These are phyloP conservation scores for Pseudonitzschia delicatissima DNA, from an alignment of 108 stramenopile species.

Conservation along the genomic window DNA sequence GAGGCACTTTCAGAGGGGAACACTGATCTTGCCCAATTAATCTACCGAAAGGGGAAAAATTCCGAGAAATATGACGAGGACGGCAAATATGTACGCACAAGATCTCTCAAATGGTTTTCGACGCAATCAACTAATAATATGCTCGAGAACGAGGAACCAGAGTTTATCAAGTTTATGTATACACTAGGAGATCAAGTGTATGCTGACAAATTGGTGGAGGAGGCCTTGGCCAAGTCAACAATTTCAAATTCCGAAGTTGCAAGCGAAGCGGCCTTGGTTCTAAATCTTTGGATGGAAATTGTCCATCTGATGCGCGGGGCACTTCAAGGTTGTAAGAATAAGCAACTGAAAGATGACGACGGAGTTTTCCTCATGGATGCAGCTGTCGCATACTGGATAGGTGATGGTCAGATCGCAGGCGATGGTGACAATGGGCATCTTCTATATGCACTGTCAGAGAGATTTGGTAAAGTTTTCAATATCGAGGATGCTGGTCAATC, in stretches of 20 bases:
- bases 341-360: conserved; percentile 41
- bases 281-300: conserved; percentile 82
- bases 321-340: conserved; percentile 37
- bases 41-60: conserved; percentile 68
- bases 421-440: conserved; percentile 64
- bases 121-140: conserved; percentile 44
- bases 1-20: conserved; percentile 44
- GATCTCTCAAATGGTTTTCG: conserved; percentile 58
- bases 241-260: conserved; percentile 32
- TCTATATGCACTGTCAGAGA: conserved; percentile 74
- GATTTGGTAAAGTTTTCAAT: conserved; percentile 53
- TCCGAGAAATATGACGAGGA: conserved; percentile 60
- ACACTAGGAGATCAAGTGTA: conserved; percentile 57
- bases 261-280: conserved; percentile 57
- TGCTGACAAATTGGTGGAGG: conserved; percentile 63
- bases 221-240: conserved; percentile 38
- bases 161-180: conserved; percentile 64
- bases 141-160: conserved; percentile 57
- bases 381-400: conserved; percentile 84
- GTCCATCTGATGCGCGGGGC: conserved; percentile 56
- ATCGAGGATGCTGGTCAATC: conserved; percentile 53
- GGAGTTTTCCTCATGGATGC: conserved; percentile 69
- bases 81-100: conserved; percentile 45
- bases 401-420: conserved; percentile 71
- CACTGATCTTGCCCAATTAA: conserved; percentile 37